A percentile compares a stretch with the other conserved stretches of the same genome.
Conservation (phyloP, 2,329 filamentous ascomycete genomes). For the Aspergillus sp. region DNA sequence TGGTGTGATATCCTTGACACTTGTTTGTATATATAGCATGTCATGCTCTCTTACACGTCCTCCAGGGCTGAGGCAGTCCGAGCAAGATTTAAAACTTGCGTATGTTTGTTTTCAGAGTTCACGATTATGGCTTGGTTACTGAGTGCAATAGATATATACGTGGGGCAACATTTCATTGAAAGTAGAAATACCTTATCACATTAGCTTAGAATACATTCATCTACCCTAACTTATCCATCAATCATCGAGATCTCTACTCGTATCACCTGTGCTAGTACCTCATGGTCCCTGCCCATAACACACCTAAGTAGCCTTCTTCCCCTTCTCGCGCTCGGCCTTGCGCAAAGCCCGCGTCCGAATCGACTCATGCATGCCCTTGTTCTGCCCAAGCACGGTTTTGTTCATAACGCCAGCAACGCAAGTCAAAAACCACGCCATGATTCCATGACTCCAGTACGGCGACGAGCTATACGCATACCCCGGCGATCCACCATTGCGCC, state of each 20-base stretch:
- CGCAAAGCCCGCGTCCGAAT: constrained; percentile 75
- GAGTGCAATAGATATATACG: no score
- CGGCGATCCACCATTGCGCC: constrained; percentile 68
- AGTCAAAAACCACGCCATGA: constrained; percentile 76
- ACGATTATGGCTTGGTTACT: no score
- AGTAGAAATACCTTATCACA: no score
- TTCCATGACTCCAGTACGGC: constrained; percentile 84
- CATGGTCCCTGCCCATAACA: not conserved
- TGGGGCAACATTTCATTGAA: no score
- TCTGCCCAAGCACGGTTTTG: constrained; percentile 52
- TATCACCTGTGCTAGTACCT: not conserved
- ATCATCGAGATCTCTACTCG: not conserved
- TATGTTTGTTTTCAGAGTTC: no score
- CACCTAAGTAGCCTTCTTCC: constrained; percentile 35
- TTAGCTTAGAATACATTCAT: no score
- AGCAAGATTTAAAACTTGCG: no score
- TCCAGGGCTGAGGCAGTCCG: no score
- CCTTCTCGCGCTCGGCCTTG: constrained; percentile 77
- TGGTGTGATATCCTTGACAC: no score
- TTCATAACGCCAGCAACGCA: constrained; percentile 55
- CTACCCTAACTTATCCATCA: not conserved
- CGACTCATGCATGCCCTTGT: constrained; percentile 67
- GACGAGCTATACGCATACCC: constrained; percentile 76
- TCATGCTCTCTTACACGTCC: no score
- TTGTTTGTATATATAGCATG: no score